Evolutionary conservation across 305 asterid genomes (phyloP), one percentile per base, ranked within the genome.

Genomic region (Lippia alba): DNA sequence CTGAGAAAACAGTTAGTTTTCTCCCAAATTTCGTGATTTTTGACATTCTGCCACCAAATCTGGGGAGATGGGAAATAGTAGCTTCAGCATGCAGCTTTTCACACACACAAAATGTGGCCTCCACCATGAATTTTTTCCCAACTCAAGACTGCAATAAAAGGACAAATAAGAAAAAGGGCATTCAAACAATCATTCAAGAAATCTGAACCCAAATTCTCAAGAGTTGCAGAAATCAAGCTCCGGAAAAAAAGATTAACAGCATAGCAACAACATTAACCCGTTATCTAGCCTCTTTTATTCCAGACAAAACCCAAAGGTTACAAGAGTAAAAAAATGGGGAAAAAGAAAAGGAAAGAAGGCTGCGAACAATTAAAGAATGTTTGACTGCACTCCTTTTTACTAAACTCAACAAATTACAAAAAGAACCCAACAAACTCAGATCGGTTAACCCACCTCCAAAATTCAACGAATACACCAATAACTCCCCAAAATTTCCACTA

Each of bases 401-500:
- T 32, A 71, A 39, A 69, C 58, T n/a, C 46, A 45, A 58, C 14
- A 49, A 0, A 49, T 0, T 12, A 49, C 18, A 48, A 0, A 40
- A 62, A n/a, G n/a, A 19, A 33, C 53, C 33, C 9, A 55, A 45
- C 3, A 45, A 56, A 36, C 66, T 51, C 24, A 64, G 76, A 71
- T 54, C 67, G 41, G 33, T 5, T 60, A 71, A 74, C 64, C 71
- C 74, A 81, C 85, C 83, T 69, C 74, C n/a, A 71, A 62, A 84
- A 79, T 57, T 67, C 69, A 73, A 69, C 19, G 67, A 55, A 58
- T 64, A 73, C 62, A 56, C 76, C 62, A 63, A 64, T 66, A 33
- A 34, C n/a, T 8, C 30, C 34, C 34, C 49, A 17, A 20, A 36
- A 50, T 9, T 40, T 5, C 5, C 41, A 50, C n/a, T 39, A 11